phyloP scores from a whole-genome alignment of 192 early-diverging fungal species.

The Ambispora gerdemannii region DNA sequence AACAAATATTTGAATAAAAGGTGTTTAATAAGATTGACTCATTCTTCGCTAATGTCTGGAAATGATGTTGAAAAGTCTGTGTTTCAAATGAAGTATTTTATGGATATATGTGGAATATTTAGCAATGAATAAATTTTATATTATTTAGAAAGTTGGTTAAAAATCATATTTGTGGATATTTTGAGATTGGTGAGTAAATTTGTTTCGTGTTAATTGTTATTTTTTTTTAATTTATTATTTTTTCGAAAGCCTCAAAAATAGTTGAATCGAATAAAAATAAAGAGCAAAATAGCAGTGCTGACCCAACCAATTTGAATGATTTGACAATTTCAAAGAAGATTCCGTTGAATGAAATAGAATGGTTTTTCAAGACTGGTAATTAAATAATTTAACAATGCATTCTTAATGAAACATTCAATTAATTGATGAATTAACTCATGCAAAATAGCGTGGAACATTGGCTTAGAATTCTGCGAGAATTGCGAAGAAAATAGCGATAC shows the following conservation, averaged over 20 bases:
- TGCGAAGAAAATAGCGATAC: slow-evolving; percentile 7
- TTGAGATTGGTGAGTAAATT: slow-evolving; percentile 30
- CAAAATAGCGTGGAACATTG: slow-evolving; percentile 32
- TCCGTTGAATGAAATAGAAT: slow-evolving; percentile 31
- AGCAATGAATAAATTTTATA: background rate
- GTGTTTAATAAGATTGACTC: slow-evolving; percentile 29
- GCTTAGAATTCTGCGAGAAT: slow-evolving; percentile 25
- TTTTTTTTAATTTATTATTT: background rate
- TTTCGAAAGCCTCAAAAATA: background rate
- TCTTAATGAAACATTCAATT: background rate
- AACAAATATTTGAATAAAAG: background rate
- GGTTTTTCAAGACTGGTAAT: slow-evolving; percentile 30
- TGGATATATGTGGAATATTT: background rate
- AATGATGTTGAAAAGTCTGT: slow-evolving; percentile 8
- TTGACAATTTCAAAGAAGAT: background rate
- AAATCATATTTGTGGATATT: slow-evolving; percentile 27
- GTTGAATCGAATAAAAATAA: background rate
- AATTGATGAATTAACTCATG: background rate
- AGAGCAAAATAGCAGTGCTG: background rate
- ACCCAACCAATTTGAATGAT: background rate
- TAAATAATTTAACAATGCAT: background rate
- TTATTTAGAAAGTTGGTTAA: background rate
- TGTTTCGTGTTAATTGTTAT: background rate
- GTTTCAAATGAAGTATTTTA: background rate
- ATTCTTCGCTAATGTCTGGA: background rate